A percentile compares a stretch with the other conserved stretches of the same genome.
These are phyloP conservation scores for Saturnispora quitensis DNA, from an alignment of 805 yeast genomes.

Conservation along the genomic window DNA sequence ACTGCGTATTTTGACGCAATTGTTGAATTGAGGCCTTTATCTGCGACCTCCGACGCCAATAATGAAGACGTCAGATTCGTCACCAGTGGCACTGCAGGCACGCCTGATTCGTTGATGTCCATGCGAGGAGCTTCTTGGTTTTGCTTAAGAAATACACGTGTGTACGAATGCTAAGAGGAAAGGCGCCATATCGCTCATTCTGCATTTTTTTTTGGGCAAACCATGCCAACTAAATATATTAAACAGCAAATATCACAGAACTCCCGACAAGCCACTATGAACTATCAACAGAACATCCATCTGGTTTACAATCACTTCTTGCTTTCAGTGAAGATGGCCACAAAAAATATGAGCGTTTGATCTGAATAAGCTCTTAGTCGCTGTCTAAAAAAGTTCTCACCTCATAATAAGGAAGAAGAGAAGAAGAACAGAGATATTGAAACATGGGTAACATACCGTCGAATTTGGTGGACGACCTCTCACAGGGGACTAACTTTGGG, in stretches of 20 bases:
- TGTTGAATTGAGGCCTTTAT: neutral
- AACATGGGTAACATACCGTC: conserved; percentile 32
- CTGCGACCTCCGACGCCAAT: neutral
- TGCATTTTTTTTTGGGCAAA: neutral
- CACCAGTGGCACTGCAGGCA: neutral
- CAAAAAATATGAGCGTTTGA: neutral
- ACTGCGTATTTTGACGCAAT: neutral
- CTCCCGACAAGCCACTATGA: too few relatives aligned
- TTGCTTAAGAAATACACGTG: neutral
- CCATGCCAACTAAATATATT: neutral
- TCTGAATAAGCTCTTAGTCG: neutral
- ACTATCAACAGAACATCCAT: too few relatives aligned
- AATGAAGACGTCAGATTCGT: neutral
- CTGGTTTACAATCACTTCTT: neutral
- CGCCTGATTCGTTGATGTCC: neutral
- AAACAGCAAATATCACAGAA: neutral
- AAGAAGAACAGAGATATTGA: neutral
- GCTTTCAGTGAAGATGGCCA: neutral
- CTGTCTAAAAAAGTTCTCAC: neutral
- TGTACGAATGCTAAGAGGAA: neutral
- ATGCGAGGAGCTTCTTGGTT: neutral
- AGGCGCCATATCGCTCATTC: neutral
- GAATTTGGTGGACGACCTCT: conserved; percentile 49
- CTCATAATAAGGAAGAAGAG: neutral
- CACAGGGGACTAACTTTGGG: conserved; percentile 81